A percentile compares a stretch with the other conserved stretches of the same genome.
These are phyloP conservation scores for Tricholoma terreum DNA, from an alignment of 768 basidiomycete genomes.

Conservation along the genomic window DNA sequence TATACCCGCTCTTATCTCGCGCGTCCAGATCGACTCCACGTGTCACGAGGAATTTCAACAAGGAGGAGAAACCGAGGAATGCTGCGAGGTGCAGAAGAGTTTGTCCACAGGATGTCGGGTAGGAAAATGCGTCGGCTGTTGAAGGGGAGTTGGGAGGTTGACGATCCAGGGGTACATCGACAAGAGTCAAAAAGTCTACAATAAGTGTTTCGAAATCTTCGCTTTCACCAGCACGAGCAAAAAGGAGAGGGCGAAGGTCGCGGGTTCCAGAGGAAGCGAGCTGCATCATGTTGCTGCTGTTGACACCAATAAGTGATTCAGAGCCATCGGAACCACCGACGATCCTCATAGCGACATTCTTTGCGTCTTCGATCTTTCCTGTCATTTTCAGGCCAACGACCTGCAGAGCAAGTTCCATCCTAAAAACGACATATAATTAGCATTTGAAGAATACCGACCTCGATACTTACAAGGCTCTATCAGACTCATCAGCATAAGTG, in stretches of 20 bases:
- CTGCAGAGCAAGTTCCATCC: conserved; percentile 94
- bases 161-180: conserved; percentile 60
- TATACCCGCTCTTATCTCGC: conserved; percentile 88
- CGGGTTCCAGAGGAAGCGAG: conserved; percentile 40
- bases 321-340: conserved; percentile 69
- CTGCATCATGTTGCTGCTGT: conserved; percentile 39
- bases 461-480: conserved; percentile 74
- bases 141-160: conserved; percentile 41
- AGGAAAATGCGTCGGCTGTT: conserved; percentile 59
- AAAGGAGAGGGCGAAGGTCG: conserved; percentile 56
- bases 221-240: conserved; percentile 50
- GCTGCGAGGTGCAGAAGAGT: conserved; percentile 87
- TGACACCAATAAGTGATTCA: conserved; percentile 32
- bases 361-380: conserved; percentile 89
- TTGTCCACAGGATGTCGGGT: conserved; percentile 69
- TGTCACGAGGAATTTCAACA: conserved; percentile 68
- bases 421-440: conserved; percentile 29
- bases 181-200: conserved; percentile 73
- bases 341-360: conserved; percentile 90
- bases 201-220: conserved; percentile 74
- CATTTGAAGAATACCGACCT: conserved; percentile 6
- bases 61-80: conserved; percentile 69
- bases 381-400: conserved; percentile 97
- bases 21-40: conserved; percentile 77
- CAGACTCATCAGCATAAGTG: conserved; percentile 89